phyloP scores from a whole-genome alignment of 2,329 filamentous ascomycete genomes.

The Ilyonectria sp. region DNA sequence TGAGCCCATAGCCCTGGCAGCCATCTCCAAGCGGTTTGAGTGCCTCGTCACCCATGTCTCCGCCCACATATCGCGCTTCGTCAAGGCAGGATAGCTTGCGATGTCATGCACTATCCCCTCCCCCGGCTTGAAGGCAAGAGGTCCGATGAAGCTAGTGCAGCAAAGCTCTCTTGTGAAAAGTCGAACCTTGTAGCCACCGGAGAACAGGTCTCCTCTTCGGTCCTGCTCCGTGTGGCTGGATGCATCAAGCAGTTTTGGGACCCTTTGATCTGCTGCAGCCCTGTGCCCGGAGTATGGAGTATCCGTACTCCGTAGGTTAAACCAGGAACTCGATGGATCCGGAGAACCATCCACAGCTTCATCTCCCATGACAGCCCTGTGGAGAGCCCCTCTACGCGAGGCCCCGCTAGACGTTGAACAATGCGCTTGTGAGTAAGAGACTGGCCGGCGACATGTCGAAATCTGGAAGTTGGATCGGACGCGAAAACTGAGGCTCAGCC shows the following conservation, averaged over 20 bases:
- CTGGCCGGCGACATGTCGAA: constrained; percentile 22
- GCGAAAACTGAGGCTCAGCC: constrained; percentile 9
- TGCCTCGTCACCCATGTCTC: constrained; percentile 1
- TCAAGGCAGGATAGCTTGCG: background rate
- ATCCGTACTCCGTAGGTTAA: background rate
- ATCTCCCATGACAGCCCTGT: constrained; percentile 1
- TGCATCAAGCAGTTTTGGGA: constrained; percentile 1
- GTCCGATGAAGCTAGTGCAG: constrained; percentile 9
- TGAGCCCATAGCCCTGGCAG: background rate
- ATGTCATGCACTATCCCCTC: constrained; percentile 3
- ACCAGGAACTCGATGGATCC: background rate
- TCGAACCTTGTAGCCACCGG: constrained; percentile 5
- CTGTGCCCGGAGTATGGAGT: constrained; percentile 7
- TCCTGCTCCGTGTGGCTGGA: background rate
- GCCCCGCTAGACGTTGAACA: constrained; percentile 7
- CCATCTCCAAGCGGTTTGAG: constrained; percentile 3
- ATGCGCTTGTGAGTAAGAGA: background rate
- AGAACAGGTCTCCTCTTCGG: constrained; percentile 5
- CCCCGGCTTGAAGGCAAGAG: constrained; percentile 9
- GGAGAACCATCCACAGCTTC: background rate
- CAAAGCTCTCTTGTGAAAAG: constrained; percentile 2
- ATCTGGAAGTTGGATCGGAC: constrained; percentile 26
- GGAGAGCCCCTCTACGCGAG: constrained; percentile 12
- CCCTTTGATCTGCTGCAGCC: constrained; percentile 26
- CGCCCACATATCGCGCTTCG: constrained; percentile 6